These are phyloP conservation scores for Strigomonas culicis DNA, from an alignment of 208 protist genomes.

Conservation along the genomic window DNA sequence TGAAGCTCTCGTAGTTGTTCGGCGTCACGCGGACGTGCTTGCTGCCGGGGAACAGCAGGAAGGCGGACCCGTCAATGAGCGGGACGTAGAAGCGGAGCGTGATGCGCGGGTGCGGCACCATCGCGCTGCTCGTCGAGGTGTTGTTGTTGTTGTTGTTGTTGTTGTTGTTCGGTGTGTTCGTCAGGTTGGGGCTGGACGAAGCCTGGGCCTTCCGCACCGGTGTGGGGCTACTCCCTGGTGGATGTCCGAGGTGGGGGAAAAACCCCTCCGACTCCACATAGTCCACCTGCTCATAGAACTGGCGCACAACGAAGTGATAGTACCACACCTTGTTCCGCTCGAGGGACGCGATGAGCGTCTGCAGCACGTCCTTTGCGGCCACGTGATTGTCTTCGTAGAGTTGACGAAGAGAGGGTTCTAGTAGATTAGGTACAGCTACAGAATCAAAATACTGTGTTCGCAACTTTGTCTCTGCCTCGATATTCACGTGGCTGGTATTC, in stretches of 20 bases:
- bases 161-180: too few species aligned
- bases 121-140: too few species aligned
- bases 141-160: too few species aligned
- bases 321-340: not conserved
- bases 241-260: not conserved
- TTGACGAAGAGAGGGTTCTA: not conserved
- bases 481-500: too few species aligned
- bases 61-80: conserved; percentile 31
- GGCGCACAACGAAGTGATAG: conserved; percentile 11
- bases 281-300: conserved; percentile 17
- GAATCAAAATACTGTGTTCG: not conserved
- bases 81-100: conserved; percentile 48
- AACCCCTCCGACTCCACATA: conserved; percentile 19
- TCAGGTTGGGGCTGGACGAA: too few species aligned
- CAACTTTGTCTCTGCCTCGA: too few species aligned
- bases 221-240: too few species aligned
- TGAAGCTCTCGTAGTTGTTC: conserved; percentile 48
- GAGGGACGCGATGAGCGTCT: not conserved
- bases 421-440: not conserved
- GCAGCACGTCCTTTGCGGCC: not conserved
- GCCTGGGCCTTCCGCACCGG: too few species aligned
- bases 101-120: not conserved
- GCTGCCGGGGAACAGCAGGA: conserved; percentile 59
- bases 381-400: not conserved
- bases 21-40: conserved; percentile 39